Conservation (phyloP, 176 grass and related monocot genomes). For the Poa annua region DNA sequence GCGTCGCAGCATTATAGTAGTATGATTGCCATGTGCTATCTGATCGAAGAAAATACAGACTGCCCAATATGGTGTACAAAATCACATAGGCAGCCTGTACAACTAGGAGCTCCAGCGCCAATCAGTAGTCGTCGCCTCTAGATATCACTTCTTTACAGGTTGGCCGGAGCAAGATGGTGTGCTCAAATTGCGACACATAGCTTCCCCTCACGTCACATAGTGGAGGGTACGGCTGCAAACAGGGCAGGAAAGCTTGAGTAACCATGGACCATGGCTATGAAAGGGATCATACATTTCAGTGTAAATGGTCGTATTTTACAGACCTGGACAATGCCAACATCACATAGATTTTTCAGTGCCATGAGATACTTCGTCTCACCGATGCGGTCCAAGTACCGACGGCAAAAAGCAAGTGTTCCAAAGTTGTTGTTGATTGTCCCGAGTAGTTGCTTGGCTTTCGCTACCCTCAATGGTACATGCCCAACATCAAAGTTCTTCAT, state of each 20-base stretch:
- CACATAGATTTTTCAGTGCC: constrained; percentile 93
- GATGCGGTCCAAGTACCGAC: constrained; percentile 85
- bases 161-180: constrained; percentile 91
- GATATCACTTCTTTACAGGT: constrained; percentile 99
- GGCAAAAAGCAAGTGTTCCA: constrained; percentile 90
- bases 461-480: constrained; percentile 82
- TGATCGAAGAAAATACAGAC: constrained; percentile 4
- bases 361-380: constrained; percentile 97
- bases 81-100: not conserved
- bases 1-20: not conserved
- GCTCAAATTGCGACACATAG: constrained; percentile 96
- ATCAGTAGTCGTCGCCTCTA: constrained; percentile 87
- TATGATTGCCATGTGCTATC: not conserved
- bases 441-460: constrained; percentile 86
- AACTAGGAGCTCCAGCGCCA: not conserved
- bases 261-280: not conserved
- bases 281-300: not conserved
- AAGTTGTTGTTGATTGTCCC: constrained; percentile 96
- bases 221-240: constrained; percentile 80
- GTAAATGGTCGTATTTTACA: not conserved
- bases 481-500: constrained; percentile 98
- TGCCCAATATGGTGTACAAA: not conserved
- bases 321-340: constrained; percentile 84
- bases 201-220: constrained; percentile 88
- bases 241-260: constrained; percentile 18